A percentile compares a stretch with the other conserved stretches of the same genome.
phyloP scores from a whole-genome alignment of 306 rosid species.

The Bauhinia variegata region DNA sequence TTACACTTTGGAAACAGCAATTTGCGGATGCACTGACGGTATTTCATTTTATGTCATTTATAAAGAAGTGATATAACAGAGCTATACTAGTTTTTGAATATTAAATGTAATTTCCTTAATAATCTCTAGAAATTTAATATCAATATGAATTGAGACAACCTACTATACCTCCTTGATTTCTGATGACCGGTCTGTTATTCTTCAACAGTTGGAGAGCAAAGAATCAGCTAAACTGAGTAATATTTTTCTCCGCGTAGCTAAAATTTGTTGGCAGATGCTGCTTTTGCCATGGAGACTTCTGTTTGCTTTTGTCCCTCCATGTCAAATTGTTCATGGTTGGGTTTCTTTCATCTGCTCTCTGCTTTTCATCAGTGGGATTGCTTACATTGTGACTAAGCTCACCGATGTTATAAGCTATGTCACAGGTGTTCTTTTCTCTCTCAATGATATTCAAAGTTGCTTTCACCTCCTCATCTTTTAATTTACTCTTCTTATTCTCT shows the following conservation, averaged over 20 bases:
- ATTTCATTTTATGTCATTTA: slow-evolving; percentile 38
- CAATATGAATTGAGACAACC: background rate
- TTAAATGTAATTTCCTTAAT: too few species aligned
- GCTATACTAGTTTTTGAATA: too few species aligned
- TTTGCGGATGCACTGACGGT: slow-evolving; percentile 79
- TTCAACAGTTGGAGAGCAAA: slow-evolving; percentile 66
- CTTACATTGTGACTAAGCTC: slow-evolving; percentile 76
- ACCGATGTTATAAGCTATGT: slow-evolving; percentile 93
- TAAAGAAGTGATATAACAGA: too few species aligned
- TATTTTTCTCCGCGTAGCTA: slow-evolving; percentile 49
- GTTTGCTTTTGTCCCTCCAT: slow-evolving; percentile 91
- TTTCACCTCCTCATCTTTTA: slow-evolving; percentile 15
- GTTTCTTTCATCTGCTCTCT: slow-evolving; percentile 80
- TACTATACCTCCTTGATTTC: slow-evolving; percentile 18
- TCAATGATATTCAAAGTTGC: slow-evolving; percentile 23
- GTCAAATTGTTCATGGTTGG: slow-evolving; percentile 91
- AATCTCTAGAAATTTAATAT: background rate
- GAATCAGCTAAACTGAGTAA: slow-evolving; percentile 56
- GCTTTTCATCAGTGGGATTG: slow-evolving; percentile 85
- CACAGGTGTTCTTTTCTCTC: slow-evolving; percentile 68
- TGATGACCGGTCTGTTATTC: slow-evolving; percentile 33
- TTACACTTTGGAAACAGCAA: slow-evolving; percentile 74
- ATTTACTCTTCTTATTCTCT: slow-evolving; percentile 11
- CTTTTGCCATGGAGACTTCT: slow-evolving; percentile 83
- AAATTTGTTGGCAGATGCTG: slow-evolving; percentile 64